A percentile compares a stretch with the other conserved stretches of the same genome.
phyloP scores from a whole-genome alignment of 768 basidiomycete genomes.

The Pleurotus giganteus region DNA sequence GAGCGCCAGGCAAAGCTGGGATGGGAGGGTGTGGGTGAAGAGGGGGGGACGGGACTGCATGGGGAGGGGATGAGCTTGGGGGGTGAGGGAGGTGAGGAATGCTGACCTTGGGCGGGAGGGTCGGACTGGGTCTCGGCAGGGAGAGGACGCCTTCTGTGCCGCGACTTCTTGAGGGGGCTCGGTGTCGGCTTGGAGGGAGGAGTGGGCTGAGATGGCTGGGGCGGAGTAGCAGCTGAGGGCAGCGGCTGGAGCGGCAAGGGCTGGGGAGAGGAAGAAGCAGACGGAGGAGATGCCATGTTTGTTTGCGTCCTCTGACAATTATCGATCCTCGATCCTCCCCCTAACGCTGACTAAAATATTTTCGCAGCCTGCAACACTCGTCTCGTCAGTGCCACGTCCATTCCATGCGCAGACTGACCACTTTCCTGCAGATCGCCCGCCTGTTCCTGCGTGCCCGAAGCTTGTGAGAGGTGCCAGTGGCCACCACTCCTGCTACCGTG shows the following conservation, averaged over 20 bases:
- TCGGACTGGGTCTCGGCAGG: conserved; percentile 13
- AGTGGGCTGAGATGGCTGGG: conserved; percentile 22
- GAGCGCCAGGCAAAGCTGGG: conserved; percentile 27
- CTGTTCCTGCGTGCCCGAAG: not conserved
- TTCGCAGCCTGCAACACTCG: too few relatives aligned
- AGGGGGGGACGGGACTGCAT: conserved; percentile 4
- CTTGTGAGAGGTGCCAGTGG: conserved; percentile 2
- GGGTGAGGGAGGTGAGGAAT: conserved; percentile 19
- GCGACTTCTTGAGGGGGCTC: conserved; percentile 43
- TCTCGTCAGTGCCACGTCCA: not conserved
- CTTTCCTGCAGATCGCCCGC: not conserved
- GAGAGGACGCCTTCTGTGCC: conserved; percentile 44
- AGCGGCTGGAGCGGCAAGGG: conserved; percentile 48
- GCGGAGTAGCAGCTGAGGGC: conserved; percentile 38
- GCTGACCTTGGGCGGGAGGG: not conserved
- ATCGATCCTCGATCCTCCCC: not conserved
- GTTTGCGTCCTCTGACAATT: conserved; percentile 9
- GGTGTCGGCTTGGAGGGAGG: conserved; percentile 41
- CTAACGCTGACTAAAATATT: conserved; percentile 3
- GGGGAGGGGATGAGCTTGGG: conserved; percentile 10
- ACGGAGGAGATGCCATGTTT: conserved; percentile 51
- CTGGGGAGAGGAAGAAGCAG: conserved; percentile 29
- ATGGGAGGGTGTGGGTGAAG: conserved; percentile 18
- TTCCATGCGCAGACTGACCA: not conserved
- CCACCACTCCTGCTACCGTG: conserved; percentile 1